phyloP scores from a whole-genome alignment of 768 basidiomycete genomes.

The Plicaturopsis crispa region DNA sequence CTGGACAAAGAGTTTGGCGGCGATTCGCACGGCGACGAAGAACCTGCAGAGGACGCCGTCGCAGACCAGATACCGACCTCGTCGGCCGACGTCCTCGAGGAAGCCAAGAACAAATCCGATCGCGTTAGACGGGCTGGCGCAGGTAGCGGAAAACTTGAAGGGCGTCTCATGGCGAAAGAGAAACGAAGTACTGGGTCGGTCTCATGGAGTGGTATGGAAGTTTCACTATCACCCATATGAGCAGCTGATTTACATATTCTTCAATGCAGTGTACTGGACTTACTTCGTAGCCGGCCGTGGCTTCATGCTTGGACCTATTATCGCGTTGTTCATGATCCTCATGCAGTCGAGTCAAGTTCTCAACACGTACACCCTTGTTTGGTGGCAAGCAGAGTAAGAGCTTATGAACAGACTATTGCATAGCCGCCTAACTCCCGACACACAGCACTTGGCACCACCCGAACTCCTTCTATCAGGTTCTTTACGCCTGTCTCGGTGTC shows the following conservation, averaged over 20 bases:
- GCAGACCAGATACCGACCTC: conserved; percentile 15
- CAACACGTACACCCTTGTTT: conserved; percentile 62
- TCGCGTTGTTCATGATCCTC: conserved; percentile 38
- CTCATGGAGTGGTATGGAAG: conserved; percentile 32
- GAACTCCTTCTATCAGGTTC: conserved; percentile 54
- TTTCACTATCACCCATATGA: not conserved
- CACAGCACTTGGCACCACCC: conserved; percentile 36
- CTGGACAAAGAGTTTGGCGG: conserved; percentile 60
- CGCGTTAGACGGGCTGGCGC: conserved; percentile 25
- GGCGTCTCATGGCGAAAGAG: conserved; percentile 60
- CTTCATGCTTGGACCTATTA: conserved; percentile 39
- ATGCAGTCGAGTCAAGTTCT: conserved; percentile 59
- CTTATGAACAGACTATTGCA: not conserved
- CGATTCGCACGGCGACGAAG: conserved; percentile 26
- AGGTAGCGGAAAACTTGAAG: conserved; percentile 59
- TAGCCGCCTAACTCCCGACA: not conserved
- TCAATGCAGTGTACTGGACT: conserved; percentile 45
- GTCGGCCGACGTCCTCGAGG: conserved; percentile 18
- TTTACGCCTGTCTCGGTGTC: conserved; percentile 58
- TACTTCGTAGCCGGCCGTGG: conserved; percentile 54
- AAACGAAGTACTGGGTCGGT: conserved; percentile 59
- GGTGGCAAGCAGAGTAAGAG: conserved; percentile 62
- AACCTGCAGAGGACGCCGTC: conserved; percentile 21
- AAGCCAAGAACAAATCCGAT: conserved; percentile 29
- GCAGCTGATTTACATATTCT: not conserved